Conservation (phyloP, 495 filamentous ascomycete genomes). For the Gamarada debralockiae region DNA sequence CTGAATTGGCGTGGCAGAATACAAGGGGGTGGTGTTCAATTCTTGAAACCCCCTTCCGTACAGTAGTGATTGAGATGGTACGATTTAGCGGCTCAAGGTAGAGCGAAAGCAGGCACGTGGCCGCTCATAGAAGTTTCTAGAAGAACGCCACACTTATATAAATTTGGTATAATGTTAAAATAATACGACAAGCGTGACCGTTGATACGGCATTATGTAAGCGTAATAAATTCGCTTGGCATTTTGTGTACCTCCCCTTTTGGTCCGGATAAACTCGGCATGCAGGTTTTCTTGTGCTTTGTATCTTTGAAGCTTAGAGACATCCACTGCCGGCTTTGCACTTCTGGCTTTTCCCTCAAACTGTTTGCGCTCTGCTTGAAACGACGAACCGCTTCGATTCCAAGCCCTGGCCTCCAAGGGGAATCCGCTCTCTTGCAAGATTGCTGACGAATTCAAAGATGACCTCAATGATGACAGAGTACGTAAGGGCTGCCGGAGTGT, state of each 20-base stretch:
- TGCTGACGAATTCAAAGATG: constrained; percentile 1
- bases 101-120: constrained; percentile 6
- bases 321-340: not conserved
- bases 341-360: constrained; percentile 5
- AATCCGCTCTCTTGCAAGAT: constrained; percentile 1
- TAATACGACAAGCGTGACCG: no score
- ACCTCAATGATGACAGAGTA: constrained; percentile 6
- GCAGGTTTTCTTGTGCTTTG: no score
- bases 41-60: no score
- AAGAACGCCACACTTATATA: not conserved
- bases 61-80: not conserved
- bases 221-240: no score
- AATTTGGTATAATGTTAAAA: not conserved
- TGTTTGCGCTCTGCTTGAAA: constrained; percentile 13
- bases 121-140: constrained; percentile 2
- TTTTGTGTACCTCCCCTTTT: no score
- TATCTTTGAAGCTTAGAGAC: no score
- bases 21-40: no score
- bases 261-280: no score
- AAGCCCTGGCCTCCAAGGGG: not conserved
- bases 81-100: constrained; percentile 1
- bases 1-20: not conserved
- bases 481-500: not conserved
- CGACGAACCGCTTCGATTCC: constrained; percentile 1
- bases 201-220: no score